Conservation (phyloP, 2,329 filamentous ascomycete genomes). For the Davidsoniella virescens region DNA sequence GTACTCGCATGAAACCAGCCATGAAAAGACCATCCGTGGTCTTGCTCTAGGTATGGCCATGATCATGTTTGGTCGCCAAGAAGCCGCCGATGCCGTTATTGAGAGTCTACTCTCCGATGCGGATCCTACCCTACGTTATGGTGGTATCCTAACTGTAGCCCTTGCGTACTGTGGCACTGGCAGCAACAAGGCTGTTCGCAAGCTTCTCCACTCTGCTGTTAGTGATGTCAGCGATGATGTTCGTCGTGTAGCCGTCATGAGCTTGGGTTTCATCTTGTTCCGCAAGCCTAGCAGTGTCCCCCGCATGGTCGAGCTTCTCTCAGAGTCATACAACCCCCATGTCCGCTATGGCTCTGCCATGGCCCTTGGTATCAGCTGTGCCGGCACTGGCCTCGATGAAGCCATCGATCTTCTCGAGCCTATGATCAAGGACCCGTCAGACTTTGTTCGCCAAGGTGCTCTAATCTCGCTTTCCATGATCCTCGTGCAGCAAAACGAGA, state of each 20-base stretch:
- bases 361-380: conserved; percentile 95
- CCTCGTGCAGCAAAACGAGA: conserved; percentile 97
- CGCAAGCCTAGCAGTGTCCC: conserved; percentile 92
- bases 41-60: conserved; percentile 92
- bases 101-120: conserved; percentile 86
- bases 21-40: conserved; percentile 97
- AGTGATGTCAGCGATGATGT: conserved; percentile 98
- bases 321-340: conserved; percentile 97
- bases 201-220: conserved; percentile 86
- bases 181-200: conserved; percentile 96
- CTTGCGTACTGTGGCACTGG: conserved; percentile 93
- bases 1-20: conserved; percentile 93
- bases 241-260: conserved; percentile 89
- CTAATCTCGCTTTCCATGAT: conserved; percentile 94
- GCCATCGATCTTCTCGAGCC: conserved; percentile 93
- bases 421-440: conserved; percentile 98
- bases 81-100: conserved; percentile 86
- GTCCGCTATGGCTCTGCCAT: conserved; percentile 96
- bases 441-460: conserved; percentile 94
- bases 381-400: conserved; percentile 87
- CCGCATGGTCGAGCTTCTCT: conserved; percentile 94
- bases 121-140: conserved; percentile 84
- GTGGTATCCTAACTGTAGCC: conserved; percentile 97
- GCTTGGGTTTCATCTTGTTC: conserved; percentile 95
- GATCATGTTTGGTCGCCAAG: conserved; percentile 95